Percentiles rank a stretch among this genome's conserved stretches.
Evolutionary conservation across 495 filamentous ascomycete genomes (phyloP).

Genomic region (Geoglossum glabrum): DNA sequence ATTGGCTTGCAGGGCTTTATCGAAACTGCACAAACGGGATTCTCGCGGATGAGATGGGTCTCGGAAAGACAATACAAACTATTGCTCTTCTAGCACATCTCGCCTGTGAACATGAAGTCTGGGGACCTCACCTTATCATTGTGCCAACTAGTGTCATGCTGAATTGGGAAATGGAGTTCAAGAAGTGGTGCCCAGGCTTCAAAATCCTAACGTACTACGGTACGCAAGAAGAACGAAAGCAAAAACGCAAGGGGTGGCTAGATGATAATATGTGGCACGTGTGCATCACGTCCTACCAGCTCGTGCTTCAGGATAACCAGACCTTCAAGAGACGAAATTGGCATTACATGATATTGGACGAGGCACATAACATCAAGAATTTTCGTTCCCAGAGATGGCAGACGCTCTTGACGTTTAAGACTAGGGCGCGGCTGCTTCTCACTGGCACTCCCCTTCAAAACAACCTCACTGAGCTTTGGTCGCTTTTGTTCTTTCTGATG

Average conservation of each 20-base stretch:
- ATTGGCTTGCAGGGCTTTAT: conserved; percentile 90
- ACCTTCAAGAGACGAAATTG: conserved; percentile 85
- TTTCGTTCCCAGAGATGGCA: conserved; percentile 97
- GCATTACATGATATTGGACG: conserved; percentile 98
- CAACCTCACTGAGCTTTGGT: conserved; percentile 93
- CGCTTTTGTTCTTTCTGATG: conserved; percentile 86
- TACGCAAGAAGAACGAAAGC: conserved; percentile 71
- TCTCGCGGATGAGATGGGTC: conserved; percentile 97
- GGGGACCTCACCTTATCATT: conserved; percentile 91
- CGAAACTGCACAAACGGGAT: conserved; percentile 91
- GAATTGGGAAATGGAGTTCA: conserved; percentile 99
- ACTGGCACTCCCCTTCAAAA: conserved; percentile 96
- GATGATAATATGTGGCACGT: conserved; percentile 89
- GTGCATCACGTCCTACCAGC: conserved; percentile 88
- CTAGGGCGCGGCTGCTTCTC: conserved; percentile 64
- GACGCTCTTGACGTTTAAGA: conserved; percentile 76
- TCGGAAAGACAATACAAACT: conserved; percentile 97
- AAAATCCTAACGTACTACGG: conserved; percentile 97
- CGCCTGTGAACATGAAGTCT: conserved; percentile 74
- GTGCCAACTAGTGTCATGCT: conserved; percentile 97
- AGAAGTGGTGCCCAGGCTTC: conserved; percentile 97
- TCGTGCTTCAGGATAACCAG: conserved; percentile 80
- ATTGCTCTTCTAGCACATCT: conserved; percentile 89
- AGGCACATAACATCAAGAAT: conserved; percentile 99
- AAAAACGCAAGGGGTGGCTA: conserved; percentile 79